Evolutionary conservation across 2,329 filamentous ascomycete genomes (phyloP).

Genomic region (Hypoxylon sp.): DNA sequence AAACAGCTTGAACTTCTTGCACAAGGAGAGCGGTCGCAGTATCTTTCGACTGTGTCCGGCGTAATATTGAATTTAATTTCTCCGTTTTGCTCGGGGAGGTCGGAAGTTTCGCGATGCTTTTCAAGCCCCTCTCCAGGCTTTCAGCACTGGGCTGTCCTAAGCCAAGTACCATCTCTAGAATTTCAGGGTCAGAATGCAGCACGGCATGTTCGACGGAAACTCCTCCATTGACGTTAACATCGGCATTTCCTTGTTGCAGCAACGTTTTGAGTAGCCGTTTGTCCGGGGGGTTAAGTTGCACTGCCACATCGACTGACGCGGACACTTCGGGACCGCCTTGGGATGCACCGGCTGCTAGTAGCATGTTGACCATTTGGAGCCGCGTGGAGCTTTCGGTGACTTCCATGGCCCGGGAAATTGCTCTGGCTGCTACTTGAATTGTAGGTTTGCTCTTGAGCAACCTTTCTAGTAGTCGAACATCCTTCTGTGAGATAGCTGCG

Average conservation of each 20-base stretch:
- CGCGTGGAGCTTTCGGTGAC: slow-evolving; percentile 58
- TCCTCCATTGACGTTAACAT: slow-evolving; percentile 64
- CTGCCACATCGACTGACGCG: slow-evolving; percentile 56
- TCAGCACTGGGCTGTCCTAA: slow-evolving; percentile 60
- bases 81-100: slow-evolving; percentile 60
- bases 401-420: slow-evolving; percentile 62
- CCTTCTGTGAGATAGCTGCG: slow-evolving; percentile 62
- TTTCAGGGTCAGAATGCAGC: slow-evolving; percentile 60
- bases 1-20: slow-evolving; percentile 63
- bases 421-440: slow-evolving; percentile 61
- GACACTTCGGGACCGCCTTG: slow-evolving; percentile 59
- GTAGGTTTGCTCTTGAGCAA: slow-evolving; percentile 61
- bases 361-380: slow-evolving; percentile 60
- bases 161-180: slow-evolving; percentile 62
- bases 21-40: slow-evolving; percentile 61
- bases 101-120: slow-evolving; percentile 58
- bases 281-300: slow-evolving; percentile 63
- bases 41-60: slow-evolving; percentile 57
- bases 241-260: slow-evolving; percentile 64
- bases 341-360: slow-evolving; percentile 61
- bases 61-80: slow-evolving; percentile 64
- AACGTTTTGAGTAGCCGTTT: slow-evolving; percentile 62
- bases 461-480: slow-evolving; percentile 59
- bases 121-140: slow-evolving; percentile 59
- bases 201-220: slow-evolving; percentile 55